Base-by-base conservation (phyloP, 177 flowering plant genomes). In the Vitis hybrid region DNA sequence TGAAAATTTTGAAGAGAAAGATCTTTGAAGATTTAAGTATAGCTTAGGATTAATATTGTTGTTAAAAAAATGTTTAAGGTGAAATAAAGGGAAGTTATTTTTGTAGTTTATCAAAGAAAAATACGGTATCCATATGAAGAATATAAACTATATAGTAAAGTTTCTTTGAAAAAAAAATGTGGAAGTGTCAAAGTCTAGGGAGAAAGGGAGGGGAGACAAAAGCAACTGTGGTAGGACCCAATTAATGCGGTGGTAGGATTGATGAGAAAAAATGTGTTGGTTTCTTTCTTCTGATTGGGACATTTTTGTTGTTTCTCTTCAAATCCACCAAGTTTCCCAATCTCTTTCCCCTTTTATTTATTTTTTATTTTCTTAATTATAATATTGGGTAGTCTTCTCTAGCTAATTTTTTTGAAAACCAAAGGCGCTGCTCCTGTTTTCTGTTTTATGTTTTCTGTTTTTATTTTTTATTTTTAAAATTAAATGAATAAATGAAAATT, bases 191-290 rank as follows among this genome's bases (percentile, higher is more conserved):
- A 15, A 52, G 21, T 11, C 15, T 30, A 14, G 52, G 55, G 14
- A 48, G 71, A 49, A 65, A 71, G 62, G 56, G 21, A 52, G 60
- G n/a, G 30, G 68, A 50, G 68, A 61, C 74, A 74, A 75, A 70
- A 70, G 64, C 59, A 62, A 66, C 40, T 4, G 56, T 62, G 70
- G 79, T 67, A 71, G 79, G 78, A 17, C 79, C 74, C 69, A 66
- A 21, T 32, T 69, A 74, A 66, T 72, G 74, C 57, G 73, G 46
- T 46, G 70, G 62, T 35, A 65, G 64, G 60, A 56, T 67, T 63
- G 73, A 52, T 52, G 66, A 61, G 64, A 71, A 75, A 65, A 69
- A 64, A 54, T 8, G 30, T 57, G 71, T 50, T 27, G 30, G n/a
- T 67, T 17, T 17, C 10, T 24, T 65, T 56, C 8, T 50, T 60